These are phyloP conservation scores for Orbilia blumenaviensis DNA, from an alignment of 2,329 filamentous ascomycete species.

Conservation along the genomic window DNA sequence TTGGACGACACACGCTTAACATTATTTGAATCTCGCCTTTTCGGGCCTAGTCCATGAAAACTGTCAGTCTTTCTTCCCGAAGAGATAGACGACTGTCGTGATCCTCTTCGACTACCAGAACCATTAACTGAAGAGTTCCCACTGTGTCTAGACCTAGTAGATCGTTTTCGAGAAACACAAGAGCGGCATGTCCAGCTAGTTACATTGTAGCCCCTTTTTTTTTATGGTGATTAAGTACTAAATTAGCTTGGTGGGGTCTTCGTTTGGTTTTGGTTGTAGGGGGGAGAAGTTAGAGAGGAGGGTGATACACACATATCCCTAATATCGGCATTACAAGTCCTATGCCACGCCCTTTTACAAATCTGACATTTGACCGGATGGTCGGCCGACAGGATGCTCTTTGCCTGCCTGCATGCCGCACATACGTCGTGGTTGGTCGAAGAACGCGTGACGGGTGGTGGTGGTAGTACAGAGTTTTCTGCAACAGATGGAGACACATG, in stretches of 20 bases:
- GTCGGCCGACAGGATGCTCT: background rate
- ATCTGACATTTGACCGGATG: conserved; percentile 11
- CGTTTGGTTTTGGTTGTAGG: too few relatives aligned
- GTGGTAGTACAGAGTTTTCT: background rate
- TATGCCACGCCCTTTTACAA: conserved; percentile 32
- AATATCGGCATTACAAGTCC: conserved; percentile 12
- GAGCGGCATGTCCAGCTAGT: conserved; percentile 22
- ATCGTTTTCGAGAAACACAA: background rate
- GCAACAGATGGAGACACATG: background rate
- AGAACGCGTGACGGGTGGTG: background rate
- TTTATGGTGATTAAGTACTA: background rate
- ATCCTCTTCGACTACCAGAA: background rate
- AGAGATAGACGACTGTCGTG: background rate
- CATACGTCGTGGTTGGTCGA: background rate
- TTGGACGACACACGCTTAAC: background rate
- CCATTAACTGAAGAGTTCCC: background rate
- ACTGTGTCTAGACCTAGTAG: background rate
- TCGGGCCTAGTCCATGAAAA: background rate
- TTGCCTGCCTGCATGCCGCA: conserved; percentile 9
- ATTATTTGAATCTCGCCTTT: background rate
- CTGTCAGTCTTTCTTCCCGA: background rate
- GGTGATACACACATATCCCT: conserved; percentile 5
- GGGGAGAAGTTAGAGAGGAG: background rate
- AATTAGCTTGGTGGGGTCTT: too few relatives aligned
- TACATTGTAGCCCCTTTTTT: background rate